These are phyloP conservation scores for Salpingoeca rosetta DNA, from an alignment of 78 protist species.

Conservation along the genomic window DNA sequence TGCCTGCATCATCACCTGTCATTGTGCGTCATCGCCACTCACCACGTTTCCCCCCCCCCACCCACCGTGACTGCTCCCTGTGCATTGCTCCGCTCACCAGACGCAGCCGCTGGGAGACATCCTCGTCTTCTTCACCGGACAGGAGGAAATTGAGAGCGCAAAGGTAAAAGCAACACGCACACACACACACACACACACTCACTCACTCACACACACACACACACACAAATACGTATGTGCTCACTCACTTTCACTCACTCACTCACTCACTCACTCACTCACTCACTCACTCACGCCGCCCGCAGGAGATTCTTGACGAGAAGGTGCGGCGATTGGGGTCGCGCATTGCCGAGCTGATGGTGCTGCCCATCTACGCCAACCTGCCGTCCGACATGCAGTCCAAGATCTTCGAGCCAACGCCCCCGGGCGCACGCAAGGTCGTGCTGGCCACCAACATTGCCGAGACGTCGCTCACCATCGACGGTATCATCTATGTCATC, in stretches of 20 bases:
- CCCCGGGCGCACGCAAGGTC: slow-evolving; percentile 88
- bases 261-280: not conserved
- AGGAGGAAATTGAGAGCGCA: slow-evolving; percentile 86
- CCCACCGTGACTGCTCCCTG: too few species aligned
- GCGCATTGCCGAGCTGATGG: slow-evolving; percentile 70
- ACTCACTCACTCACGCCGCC: too few species aligned
- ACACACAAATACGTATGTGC: too few species aligned
- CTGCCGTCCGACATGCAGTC: slow-evolving; percentile 91
- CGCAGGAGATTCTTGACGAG: slow-evolving; percentile 51
- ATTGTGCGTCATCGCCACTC: too few species aligned
- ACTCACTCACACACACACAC: too few species aligned
- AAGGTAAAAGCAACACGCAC: not conserved
- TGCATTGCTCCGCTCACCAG: slow-evolving; percentile 1
- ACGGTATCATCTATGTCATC: slow-evolving; percentile 94
- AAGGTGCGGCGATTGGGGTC: slow-evolving; percentile 75
- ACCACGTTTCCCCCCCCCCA: too few species aligned
- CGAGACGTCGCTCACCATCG: slow-evolving; percentile 93
- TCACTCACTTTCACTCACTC: too few species aligned
- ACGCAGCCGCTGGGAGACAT: slow-evolving; percentile 83
- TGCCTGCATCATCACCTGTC: too few species aligned
- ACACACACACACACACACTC: too few species aligned
- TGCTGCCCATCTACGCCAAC: slow-evolving; percentile 87
- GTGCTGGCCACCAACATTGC: slow-evolving; percentile 98
- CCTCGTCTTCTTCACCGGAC: slow-evolving; percentile 94
- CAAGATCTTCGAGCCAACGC: slow-evolving; percentile 87